Conservation (phyloP, 805 yeast species). For the Yarrowia sp. region DNA sequence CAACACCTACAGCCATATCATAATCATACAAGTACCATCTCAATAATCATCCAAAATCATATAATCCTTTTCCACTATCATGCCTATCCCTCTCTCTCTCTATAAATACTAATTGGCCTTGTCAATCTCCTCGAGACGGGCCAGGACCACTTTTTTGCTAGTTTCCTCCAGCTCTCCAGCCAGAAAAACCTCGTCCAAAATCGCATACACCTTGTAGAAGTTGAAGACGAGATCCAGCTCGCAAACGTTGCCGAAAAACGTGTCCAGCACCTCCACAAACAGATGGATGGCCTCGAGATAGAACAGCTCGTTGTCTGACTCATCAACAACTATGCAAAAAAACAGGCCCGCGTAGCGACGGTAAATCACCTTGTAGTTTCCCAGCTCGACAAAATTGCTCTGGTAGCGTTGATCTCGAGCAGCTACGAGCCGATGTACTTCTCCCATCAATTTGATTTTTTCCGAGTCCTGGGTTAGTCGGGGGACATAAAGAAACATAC, state of each 20-base stretch:
- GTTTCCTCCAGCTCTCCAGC: constrained; percentile 92
- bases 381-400: constrained; percentile 73
- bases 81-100: too few species aligned
- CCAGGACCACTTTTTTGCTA: constrained; percentile 62
- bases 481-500: constrained; percentile 38
- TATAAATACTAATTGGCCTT: background rate
- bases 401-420: constrained; percentile 82
- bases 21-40: too few species aligned
- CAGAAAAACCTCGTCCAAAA: constrained; percentile 79
- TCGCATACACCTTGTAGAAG: constrained; percentile 76
- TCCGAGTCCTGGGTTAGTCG: constrained; percentile 41
- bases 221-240: constrained; percentile 91
- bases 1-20: too few species aligned
- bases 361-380: constrained; percentile 68
- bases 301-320: constrained; percentile 75
- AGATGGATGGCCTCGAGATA: constrained; percentile 82
- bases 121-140: constrained; percentile 59
- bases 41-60: background rate
- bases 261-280: constrained; percentile 82
- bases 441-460: constrained; percentile 49
- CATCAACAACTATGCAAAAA: constrained; percentile 78
- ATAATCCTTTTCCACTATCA: background rate
- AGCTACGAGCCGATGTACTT: constrained; percentile 74
- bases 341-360: constrained; percentile 89
- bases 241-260: constrained; percentile 85